phyloP scores from a whole-genome alignment of 2,329 filamentous ascomycete genomes.

The Xylaria sp. region DNA sequence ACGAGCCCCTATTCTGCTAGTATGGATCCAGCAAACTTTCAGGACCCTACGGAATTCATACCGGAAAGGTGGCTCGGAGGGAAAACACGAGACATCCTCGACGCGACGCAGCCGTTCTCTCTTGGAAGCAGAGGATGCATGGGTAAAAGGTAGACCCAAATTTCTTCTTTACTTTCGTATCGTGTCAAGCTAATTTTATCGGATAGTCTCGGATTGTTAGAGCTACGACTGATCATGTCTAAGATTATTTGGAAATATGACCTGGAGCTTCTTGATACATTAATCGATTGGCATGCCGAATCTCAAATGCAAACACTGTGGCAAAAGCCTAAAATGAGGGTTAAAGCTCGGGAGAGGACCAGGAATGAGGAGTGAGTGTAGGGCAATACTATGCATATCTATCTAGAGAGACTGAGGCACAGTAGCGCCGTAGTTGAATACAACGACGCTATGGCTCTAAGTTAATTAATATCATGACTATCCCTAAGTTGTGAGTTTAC shows the following conservation, averaged over 20 bases:
- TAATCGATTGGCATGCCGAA: constrained; percentile 43
- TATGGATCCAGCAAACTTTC: constrained; percentile 36
- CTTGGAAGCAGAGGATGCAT: constrained; percentile 34
- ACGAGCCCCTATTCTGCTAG: constrained; percentile 41
- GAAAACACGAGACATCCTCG: constrained; percentile 30
- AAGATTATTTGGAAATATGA: constrained; percentile 42
- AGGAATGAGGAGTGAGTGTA: not conserved
- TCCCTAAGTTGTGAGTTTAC: not conserved
- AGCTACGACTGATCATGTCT: constrained; percentile 24
- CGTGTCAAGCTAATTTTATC: not conserved
- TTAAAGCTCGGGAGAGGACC: constrained; percentile 24
- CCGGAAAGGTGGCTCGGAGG: constrained; percentile 41
- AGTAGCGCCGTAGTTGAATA: not conserved
- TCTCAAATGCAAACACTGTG: constrained; percentile 44
- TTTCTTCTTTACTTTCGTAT: not conserved
- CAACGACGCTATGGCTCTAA: not conserved
- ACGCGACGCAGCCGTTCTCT: constrained; percentile 37
- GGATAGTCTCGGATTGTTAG: constrained; percentile 33
- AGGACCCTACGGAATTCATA: constrained; percentile 25
- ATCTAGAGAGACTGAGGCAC: not conserved
- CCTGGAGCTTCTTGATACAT: constrained; percentile 36
- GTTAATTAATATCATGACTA: not conserved
- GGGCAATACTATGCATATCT: not conserved
- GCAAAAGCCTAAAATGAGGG: constrained; percentile 40
- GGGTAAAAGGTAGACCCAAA: constrained; percentile 33